Evolutionary conservation across 208 protist species (phyloP), one percentile per base, ranked within the genome.

Genomic region (Borovskyia barvae): DNA sequence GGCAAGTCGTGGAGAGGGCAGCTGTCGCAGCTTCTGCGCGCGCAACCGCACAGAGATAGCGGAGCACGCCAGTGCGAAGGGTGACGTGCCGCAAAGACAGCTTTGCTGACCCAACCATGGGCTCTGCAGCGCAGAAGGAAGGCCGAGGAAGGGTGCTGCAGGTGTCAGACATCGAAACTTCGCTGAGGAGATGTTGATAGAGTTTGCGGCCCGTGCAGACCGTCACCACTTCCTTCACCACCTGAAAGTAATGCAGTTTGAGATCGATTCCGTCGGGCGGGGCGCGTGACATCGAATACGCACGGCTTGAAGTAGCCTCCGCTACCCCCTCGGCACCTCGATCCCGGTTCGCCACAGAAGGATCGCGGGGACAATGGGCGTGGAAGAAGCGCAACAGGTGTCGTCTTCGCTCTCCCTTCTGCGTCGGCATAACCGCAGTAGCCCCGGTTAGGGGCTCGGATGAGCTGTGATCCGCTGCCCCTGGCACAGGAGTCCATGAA

Each of bases 141-240:
- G n/a, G n/a, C n/a, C n/a, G n/a, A n/a, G n/a, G n/a, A n/a, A n/a
- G n/a, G n/a, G n/a, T n/a, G n/a, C n/a, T 49, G 17, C 11, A 1
- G 43, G 9, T 9, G n/a, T n/a, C n/a, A n/a, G n/a, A n/a, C n/a
- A n/a, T n/a, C n/a, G n/a, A n/a, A n/a, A n/a, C n/a, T n/a, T n/a
- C n/a, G n/a, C n/a, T n/a, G 11, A 64, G 46, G 28, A 67, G 24
- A 14, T 39, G 17, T 25, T 47, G 12, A 20, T 65, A 60, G 20
- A 66, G 32, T 3, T n/a, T 41, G 9, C 26, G 35, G 0, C 62
- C 40, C 2, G 32, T 26, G 36, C 65, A 46, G 19, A 59, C 52
- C 0, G 67, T 69, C 2, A 60, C 48, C 1, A 63, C 41, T 26
- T 79, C 72, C 39, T 74, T 79, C 14, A 53, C 50, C 1, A 62